Conservation (phyloP, 495 filamentous ascomycete species). For the Penicillium egyptiacum region DNA sequence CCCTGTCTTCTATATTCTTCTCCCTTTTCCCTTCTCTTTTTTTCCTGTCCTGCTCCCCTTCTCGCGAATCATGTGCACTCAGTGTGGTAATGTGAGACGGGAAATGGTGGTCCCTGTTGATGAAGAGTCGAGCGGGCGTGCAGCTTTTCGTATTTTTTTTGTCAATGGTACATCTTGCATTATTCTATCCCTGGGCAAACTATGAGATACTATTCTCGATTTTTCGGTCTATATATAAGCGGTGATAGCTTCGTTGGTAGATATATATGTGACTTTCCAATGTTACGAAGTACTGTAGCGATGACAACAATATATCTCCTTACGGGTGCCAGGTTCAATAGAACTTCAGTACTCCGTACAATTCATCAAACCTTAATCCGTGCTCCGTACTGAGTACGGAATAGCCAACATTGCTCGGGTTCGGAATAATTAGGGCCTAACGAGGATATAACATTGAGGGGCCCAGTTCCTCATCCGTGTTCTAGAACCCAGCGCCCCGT, state of each 20-base stretch:
- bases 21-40: slow-evolving; percentile 11
- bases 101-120: slow-evolving; percentile 18
- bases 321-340: neutral
- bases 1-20: slow-evolving; percentile 14
- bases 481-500: slow-evolving; percentile 6
- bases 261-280: too few relatives aligned
- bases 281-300: neutral
- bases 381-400: too few relatives aligned
- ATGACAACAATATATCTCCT: neutral
- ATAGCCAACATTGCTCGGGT: neutral
- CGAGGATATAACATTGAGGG: neutral
- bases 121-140: slow-evolving; percentile 35
- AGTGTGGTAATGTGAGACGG: slow-evolving; percentile 29
- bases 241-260: neutral
- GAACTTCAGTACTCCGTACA: neutral
- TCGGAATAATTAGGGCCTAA: neutral
- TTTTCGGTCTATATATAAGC: neutral
- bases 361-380: neutral
- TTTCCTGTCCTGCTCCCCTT: slow-evolving; percentile 8
- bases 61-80: slow-evolving; percentile 9
- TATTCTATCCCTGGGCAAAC: slow-evolving; percentile 3
- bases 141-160: slow-evolving; percentile 21
- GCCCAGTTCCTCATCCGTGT: neutral
- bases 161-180: slow-evolving; percentile 26
- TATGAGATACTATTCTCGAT: slow-evolving; percentile 5